Conservation (phyloP, 2,329 filamentous ascomycete species). For the Aspergillus phoenicis region DNA sequence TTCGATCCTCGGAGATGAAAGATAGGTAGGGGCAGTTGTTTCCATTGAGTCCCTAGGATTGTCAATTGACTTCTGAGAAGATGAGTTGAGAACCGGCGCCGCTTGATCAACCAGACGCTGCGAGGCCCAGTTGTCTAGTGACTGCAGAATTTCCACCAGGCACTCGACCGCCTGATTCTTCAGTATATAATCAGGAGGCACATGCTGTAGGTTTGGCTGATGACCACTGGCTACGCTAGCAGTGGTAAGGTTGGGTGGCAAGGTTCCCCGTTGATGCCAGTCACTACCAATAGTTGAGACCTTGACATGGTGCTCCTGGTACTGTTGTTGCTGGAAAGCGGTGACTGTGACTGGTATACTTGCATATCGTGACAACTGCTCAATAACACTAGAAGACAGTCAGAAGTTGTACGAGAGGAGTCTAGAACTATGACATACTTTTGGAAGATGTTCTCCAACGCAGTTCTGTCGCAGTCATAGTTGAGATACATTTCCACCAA, state of each 20-base stretch:
- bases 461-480: constrained; percentile 93
- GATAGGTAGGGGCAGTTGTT: constrained; percentile 54
- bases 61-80: constrained; percentile 57
- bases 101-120: constrained; percentile 62
- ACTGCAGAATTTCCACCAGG: constrained; percentile 83
- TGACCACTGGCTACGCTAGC: constrained; percentile 65
- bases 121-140: constrained; percentile 88
- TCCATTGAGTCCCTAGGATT: constrained; percentile 76
- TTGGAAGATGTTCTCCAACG: constrained; percentile 96
- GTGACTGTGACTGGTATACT: constrained; percentile 76
- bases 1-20: constrained; percentile 63
- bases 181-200: constrained; percentile 85
- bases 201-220: constrained; percentile 58
- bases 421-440: constrained; percentile 39
- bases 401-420: neutral
- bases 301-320: constrained; percentile 74
- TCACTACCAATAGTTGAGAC: constrained; percentile 64
- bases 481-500: constrained; percentile 96
- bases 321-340: constrained; percentile 77
- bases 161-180: constrained; percentile 89
- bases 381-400: constrained; percentile 66
- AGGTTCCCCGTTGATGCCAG: constrained; percentile 82
- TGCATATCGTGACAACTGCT: constrained; percentile 86
- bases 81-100: constrained; percentile 49
- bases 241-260: constrained; percentile 84